Evolutionary conservation across 2,329 filamentous ascomycete species (phyloP), one percentile per base, ranked within the genome.

Genomic region (Rutstroemia sp.): DNA sequence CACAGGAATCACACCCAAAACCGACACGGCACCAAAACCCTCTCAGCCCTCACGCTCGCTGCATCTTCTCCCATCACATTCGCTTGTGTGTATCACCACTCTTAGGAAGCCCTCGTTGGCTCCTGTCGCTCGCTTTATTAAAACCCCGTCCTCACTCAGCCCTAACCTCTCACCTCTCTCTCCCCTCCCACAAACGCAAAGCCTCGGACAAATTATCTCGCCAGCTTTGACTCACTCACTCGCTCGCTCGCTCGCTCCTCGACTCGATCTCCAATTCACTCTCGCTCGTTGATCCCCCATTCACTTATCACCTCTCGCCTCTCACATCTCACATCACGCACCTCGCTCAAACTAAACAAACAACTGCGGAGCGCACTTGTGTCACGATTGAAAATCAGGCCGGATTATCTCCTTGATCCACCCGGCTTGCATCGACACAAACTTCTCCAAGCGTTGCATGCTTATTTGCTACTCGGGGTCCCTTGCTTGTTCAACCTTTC

Each of bases 81-180:
- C 66, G 65, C 67, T 67, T 66, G 59, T 64, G 57, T 61, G 58
- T 69, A 70, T 68, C 65, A 58, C 58, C 65, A 58, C 58, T 58
- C 56, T 69, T 79, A 56, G 82, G 82, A 85, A 85, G 81, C 83
- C 82, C 83, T 86, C 82, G 82, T 79, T 75, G 83, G 78, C 82
- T 86, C 83, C 82, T 84, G 82, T 85, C 83, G 83, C 81, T 86
- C 83, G 83, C 83, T 86, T 84, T 69, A 68, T 63, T 63, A 61
- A 65, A 61, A 58, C 58, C 57, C 62, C 60, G 57, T 58, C 57
- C 57, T 62, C 59, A 61, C 61, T 66, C 66, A 65, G 63, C 64
- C 64, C 60, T 61, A 59, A 60, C 30, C 55, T 54, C 58, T 54
- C 62, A 27, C 25, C 25, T 27, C 25, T 6, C 6, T 8, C n/a